These are phyloP conservation scores for Lecanicillium sp. DNA, from an alignment of 2,329 filamentous ascomycete genomes.

Conservation along the genomic window DNA sequence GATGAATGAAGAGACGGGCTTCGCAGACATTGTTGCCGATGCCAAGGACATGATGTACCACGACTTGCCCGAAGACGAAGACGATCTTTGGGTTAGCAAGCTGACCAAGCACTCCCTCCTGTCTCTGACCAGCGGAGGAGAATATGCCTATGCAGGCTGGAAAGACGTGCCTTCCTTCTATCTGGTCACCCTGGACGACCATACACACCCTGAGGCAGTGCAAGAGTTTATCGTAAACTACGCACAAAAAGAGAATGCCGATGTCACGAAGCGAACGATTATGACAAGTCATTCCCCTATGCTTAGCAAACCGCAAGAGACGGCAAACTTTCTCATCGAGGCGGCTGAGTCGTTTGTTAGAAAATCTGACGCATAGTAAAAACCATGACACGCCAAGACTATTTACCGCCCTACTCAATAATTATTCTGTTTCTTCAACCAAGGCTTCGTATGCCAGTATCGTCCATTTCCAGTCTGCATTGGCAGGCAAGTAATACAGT, in stretches of 20 bases:
- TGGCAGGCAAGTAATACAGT: too few relatives aligned
- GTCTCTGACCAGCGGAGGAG: conserved; percentile 35
- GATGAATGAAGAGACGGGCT: conserved; percentile 30
- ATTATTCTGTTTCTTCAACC: too few relatives aligned
- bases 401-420: too few relatives aligned
- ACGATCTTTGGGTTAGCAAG: conserved; percentile 30
- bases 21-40: conserved; percentile 28
- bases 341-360: conserved; percentile 2
- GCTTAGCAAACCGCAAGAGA: conserved; percentile 35
- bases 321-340: conserved; percentile 25
- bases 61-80: conserved; percentile 37
- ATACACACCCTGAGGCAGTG: conserved; percentile 26
- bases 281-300: conserved; percentile 41
- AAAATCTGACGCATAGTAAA: too few relatives aligned
- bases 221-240: conserved; percentile 30
- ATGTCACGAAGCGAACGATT: conserved; percentile 31
- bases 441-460: too few relatives aligned
- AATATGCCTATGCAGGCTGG: conserved; percentile 38
- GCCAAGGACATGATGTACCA: conserved; percentile 40
- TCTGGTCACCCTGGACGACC: conserved; percentile 34
- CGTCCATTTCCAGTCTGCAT: too few relatives aligned
- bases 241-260: conserved; percentile 28
- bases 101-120: conserved; percentile 34
- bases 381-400: too few relatives aligned
- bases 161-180: conserved; percentile 39